phyloP scores from a whole-genome alignment of 1,139 yeast species.

The Debaryomyces fabryi region DNA sequence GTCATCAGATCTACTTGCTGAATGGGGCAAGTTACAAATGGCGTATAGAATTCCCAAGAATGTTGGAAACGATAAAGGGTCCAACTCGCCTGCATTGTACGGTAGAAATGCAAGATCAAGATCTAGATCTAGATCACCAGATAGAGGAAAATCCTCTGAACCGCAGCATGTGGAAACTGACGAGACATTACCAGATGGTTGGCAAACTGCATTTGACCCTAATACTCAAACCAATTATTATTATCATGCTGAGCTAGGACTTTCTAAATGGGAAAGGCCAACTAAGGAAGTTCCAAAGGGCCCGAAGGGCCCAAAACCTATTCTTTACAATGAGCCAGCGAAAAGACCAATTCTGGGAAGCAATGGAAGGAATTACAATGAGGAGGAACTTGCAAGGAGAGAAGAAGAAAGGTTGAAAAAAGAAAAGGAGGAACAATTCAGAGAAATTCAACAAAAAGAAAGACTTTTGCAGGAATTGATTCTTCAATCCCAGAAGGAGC shows the following conservation, averaged over 20 bases:
- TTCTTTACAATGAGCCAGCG: not conserved
- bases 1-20: constrained; percentile 53
- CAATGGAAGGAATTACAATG: constrained; percentile 13
- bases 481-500: constrained; percentile 35
- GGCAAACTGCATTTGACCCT: constrained; percentile 55
- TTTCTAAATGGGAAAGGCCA: constrained; percentile 68
- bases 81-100: constrained; percentile 16
- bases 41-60: constrained; percentile 80
- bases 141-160: constrained; percentile 13
- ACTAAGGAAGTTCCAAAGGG: constrained; percentile 16
- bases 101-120: constrained; percentile 27
- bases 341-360: not conserved
- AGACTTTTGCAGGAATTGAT: constrained; percentile 41
- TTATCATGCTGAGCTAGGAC: constrained; percentile 49
- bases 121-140: constrained; percentile 17
- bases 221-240: constrained; percentile 49
- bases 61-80: constrained; percentile 13
- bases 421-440: constrained; percentile 37
- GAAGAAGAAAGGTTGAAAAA: constrained; percentile 40
- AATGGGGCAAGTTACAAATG: constrained; percentile 78
- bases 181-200: constrained; percentile 49
- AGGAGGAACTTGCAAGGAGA: constrained; percentile 27
- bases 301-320: constrained; percentile 13
- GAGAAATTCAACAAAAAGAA: constrained; percentile 36
- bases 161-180: constrained; percentile 22